A percentile compares a stretch with the other conserved stretches of the same genome.
Conservation (phyloP, 2,329 filamentous ascomycete genomes). For the Aureobasidium vineae region DNA sequence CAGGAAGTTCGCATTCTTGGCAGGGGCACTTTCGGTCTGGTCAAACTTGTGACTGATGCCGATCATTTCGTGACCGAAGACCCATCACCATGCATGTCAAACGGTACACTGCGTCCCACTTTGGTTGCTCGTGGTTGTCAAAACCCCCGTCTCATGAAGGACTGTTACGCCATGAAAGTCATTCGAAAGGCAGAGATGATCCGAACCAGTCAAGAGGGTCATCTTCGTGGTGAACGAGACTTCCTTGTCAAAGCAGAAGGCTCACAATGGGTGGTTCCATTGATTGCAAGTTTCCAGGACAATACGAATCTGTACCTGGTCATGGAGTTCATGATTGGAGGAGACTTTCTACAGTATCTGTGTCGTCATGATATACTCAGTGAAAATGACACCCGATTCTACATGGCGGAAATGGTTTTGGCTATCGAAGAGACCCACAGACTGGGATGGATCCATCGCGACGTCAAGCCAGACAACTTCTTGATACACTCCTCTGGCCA, state of each 20-base stretch:
- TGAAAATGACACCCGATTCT: conserved; percentile 77
- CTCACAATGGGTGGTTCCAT: conserved; percentile 85
- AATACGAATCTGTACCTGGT: conserved; percentile 80
- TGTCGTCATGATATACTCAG: conserved; percentile 80
- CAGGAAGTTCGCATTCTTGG: conserved; percentile 79
- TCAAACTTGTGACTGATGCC: conserved; percentile 72
- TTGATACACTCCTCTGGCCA: conserved; percentile 85
- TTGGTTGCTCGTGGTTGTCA: background rate
- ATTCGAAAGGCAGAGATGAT: conserved; percentile 95
- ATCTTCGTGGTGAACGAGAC: conserved; percentile 85
- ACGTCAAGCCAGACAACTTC: conserved; percentile 98
- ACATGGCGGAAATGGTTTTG: conserved; percentile 92
- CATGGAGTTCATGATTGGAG: conserved; percentile 98
- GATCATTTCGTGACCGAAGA: background rate
- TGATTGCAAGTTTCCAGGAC: conserved; percentile 89
- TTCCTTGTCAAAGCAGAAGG: conserved; percentile 85
- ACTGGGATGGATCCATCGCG: conserved; percentile 87
- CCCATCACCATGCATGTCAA: background rate
- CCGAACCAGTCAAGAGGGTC: conserved; percentile 84
- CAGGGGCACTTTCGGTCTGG: conserved; percentile 92
- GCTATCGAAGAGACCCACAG: conserved; percentile 91
- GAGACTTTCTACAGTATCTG: conserved; percentile 85
- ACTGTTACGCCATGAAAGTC: conserved; percentile 94
- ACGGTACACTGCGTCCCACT: background rate
- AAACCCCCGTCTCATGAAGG: conserved; percentile 39